phyloP scores from a whole-genome alignment of 331 rosid genomes.

The Quercus tomentella region DNA sequence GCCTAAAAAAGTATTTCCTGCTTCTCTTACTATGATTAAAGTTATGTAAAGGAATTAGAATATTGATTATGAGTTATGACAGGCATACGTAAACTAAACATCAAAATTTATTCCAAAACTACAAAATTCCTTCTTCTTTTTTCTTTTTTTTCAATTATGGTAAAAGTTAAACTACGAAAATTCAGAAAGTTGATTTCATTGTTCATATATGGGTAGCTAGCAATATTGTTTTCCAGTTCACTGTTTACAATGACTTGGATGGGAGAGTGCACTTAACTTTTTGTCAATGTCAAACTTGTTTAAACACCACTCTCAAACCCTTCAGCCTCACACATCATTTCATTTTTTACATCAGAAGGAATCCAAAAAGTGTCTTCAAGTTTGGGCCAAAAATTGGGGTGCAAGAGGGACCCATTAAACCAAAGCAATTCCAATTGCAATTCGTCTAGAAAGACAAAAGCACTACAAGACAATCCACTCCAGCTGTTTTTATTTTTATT shows the following conservation, averaged over 20 bases:
- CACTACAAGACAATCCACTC: conserved; percentile 30
- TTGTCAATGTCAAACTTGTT: conserved; percentile 10
- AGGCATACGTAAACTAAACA: not conserved
- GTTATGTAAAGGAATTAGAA: not conserved
- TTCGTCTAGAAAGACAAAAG: conserved; percentile 20
- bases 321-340: conserved; percentile 9
- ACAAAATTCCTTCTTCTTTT: not conserved
- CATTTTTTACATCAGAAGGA: conserved; percentile 26
- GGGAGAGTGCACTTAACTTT: not conserved
- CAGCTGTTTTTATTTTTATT: conserved; percentile 27
- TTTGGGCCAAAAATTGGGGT: conserved; percentile 18
- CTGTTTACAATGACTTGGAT: not conserved
- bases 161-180: too few relatives aligned
- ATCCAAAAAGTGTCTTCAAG: conserved; percentile 51
- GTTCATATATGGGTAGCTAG: not conserved
- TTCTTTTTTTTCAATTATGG: too few relatives aligned
- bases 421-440: conserved; percentile 38
- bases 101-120: not conserved
- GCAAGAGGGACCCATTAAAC: conserved; percentile 37
- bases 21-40: not conserved
- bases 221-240: not conserved
- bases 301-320: conserved; percentile 11
- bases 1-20: too few relatives aligned
- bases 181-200: too few relatives aligned
- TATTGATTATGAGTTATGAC: conserved; percentile 16